Evolutionary conservation across 306 rosid genomes (phyloP), one percentile per base, ranked within the genome.

Genomic region (Prunus armeniaca): DNA sequence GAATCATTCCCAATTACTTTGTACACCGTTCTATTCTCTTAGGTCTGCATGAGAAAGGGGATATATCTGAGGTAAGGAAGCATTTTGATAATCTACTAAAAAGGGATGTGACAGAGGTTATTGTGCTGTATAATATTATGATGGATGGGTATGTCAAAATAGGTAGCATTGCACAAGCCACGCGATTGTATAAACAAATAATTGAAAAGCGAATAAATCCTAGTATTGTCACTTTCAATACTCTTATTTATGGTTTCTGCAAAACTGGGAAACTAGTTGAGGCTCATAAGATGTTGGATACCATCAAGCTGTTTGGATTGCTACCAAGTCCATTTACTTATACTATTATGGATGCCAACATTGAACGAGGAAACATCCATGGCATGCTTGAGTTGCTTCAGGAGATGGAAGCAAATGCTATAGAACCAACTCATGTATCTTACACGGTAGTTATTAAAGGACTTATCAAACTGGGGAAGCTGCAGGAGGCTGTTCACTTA

Each of bases 321-420:
- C 75, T 50, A 34, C 90, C 88, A 43, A 82, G 73, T 67, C 83
- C 62, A n/a, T 76, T 87, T 65, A 87, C 85, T 60, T 87, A 82
- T 72, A 84, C 90, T 55, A 87, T 87, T 18, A 82, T 87, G 86
- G 84, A 87, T 82, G 88, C 79, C 11, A 79, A 74, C 75, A 82
- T 83, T 62, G 88, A 84, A 72, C 74, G 9, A 57, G 85, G 84
- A 64, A 78, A 87, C 63, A 72, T 80, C 43, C 41, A 62, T 17
- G 76, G 25, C 28, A 82, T 82, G 87, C 34, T 82, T 52, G 69
- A 75, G 67, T 51, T 82, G 68, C 80, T 77, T 45, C 41, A 2
- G 41, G 83, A 84, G 76, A 87, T 87, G 91, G 83, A 87, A 82
- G 80, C 14, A 32, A 69, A 80, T 38, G 69, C 60, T 80, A 65